These are phyloP conservation scores for Lasiosphaeris hirsuta DNA, from an alignment of 495 filamentous ascomycete genomes.

Conservation along the genomic window DNA sequence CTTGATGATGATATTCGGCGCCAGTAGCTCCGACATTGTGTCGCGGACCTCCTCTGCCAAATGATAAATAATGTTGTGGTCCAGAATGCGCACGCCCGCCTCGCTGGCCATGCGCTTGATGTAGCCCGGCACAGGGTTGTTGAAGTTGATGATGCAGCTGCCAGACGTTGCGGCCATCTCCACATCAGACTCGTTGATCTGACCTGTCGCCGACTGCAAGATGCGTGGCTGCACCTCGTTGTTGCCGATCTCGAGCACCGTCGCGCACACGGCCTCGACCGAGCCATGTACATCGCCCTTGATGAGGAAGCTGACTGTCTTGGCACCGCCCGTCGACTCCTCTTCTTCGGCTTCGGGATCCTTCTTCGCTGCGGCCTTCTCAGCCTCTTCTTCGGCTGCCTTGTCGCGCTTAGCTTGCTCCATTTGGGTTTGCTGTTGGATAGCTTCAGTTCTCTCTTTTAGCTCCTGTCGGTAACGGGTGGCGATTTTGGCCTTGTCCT, in stretches of 20 bases:
- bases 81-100: slow-evolving; percentile 68
- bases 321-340: slow-evolving; percentile 43
- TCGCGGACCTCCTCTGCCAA: slow-evolving; percentile 78
- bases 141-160: slow-evolving; percentile 81
- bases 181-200: slow-evolving; percentile 81
- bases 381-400: slow-evolving; percentile 8
- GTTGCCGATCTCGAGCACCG: slow-evolving; percentile 72
- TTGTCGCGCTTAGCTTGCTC: slow-evolving; percentile 45
- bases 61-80: slow-evolving; percentile 91
- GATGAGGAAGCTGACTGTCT: slow-evolving; percentile 75
- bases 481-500: slow-evolving; percentile 77
- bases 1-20: slow-evolving; percentile 58
- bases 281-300: slow-evolving; percentile 93
- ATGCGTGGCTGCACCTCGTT: slow-evolving; percentile 76
- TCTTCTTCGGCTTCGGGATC: slow-evolving; percentile 43
- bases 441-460: slow-evolving; percentile 36
- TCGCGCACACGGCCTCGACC: slow-evolving; percentile 80
- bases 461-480: slow-evolving; percentile 68
- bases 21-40: slow-evolving; percentile 62
- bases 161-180: slow-evolving; percentile 75
- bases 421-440: slow-evolving; percentile 29
- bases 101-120: slow-evolving; percentile 67
- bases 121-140: slow-evolving; percentile 63
- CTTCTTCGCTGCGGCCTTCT: slow-evolving; percentile 11
- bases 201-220: slow-evolving; percentile 72